phyloP scores from a whole-genome alignment of 108 stramenopile genomes.

The Nitzschia sp. region DNA sequence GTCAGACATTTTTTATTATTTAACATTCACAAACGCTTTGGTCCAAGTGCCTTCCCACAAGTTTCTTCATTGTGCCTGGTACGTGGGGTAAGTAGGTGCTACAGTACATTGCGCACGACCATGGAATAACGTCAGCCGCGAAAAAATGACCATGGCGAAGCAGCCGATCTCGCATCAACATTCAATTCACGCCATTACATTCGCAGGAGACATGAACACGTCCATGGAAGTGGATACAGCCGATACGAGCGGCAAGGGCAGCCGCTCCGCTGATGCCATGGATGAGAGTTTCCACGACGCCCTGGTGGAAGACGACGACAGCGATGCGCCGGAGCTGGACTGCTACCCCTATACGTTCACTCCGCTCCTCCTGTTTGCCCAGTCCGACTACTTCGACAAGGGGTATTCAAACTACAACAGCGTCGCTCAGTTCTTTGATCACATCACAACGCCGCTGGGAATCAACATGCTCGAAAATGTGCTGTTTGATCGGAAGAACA shows the following conservation, averaged over 20 bases:
- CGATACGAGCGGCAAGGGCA: background rate
- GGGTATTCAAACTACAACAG: conserved; percentile 41
- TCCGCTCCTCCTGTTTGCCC: conserved; percentile 28
- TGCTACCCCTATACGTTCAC: conserved; percentile 42
- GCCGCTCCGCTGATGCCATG: background rate
- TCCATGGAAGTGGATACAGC: background rate
- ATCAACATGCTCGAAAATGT: conserved; percentile 39
- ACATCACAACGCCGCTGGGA: conserved; percentile 14
- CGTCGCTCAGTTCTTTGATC: conserved; percentile 29
- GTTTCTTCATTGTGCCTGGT: too few relatives aligned
- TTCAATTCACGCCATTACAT: too few relatives aligned
- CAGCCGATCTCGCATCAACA: too few relatives aligned
- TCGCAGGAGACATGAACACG: too few relatives aligned
- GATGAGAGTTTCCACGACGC: conserved; percentile 13
- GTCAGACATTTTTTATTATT: too few relatives aligned
- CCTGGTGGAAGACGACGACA: background rate
- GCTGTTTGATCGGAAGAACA: conserved; percentile 36
- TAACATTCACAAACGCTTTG: too few relatives aligned
- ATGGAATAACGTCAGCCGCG: too few relatives aligned
- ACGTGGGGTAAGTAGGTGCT: too few relatives aligned
- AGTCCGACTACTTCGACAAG: conserved; percentile 36
- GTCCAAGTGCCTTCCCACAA: too few relatives aligned
- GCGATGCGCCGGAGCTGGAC: conserved; percentile 12
- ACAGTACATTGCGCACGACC: too few relatives aligned
- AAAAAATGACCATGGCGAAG: too few relatives aligned